Conservation (phyloP, 2,329 filamentous ascomycete genomes). For the Cladobotryum protrusum region DNA sequence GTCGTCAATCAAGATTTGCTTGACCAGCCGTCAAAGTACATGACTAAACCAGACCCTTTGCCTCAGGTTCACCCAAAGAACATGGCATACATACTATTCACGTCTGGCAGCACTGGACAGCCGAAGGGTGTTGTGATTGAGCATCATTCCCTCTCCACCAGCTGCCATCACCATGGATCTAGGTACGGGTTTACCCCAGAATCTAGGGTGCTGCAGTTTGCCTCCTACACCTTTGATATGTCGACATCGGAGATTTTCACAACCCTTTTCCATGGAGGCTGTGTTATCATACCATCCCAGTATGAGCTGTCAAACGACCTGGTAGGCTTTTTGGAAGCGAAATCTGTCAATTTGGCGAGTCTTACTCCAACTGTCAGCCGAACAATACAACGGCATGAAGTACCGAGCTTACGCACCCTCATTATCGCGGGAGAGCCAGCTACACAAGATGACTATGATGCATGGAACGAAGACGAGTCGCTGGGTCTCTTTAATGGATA, state of each 20-base stretch:
- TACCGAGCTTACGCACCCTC: constrained; percentile 11
- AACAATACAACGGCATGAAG: constrained; percentile 8
- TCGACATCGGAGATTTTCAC: constrained; percentile 12
- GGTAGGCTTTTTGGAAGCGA: constrained; percentile 35
- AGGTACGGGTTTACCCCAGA: too few species aligned
- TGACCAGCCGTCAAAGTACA: not conserved
- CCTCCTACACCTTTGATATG: constrained; percentile 18
- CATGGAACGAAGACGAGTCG: constrained; percentile 4
- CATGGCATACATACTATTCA: constrained; percentile 14
- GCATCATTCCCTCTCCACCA: constrained; percentile 11
- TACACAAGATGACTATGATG: not conserved
- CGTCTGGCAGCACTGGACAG: constrained; percentile 20
- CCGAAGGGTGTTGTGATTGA: constrained; percentile 20
- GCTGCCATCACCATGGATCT: too few species aligned
- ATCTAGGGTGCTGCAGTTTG: constrained; percentile 17
- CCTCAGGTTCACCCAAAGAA: too few species aligned
- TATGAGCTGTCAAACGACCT: constrained; percentile 43
- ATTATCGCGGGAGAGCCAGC: constrained; percentile 14
- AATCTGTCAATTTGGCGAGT: constrained; percentile 8
- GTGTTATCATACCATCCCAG: constrained; percentile 48
- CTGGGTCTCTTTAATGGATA: constrained; percentile 14
- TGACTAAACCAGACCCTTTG: not conserved
- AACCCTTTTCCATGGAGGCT: constrained; percentile 31
- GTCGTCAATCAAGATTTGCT: too few species aligned
- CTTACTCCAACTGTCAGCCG: constrained; percentile 13